Evolutionary conservation across 257 asterid species (phyloP).

Genomic region (Anisodus tanguticus): DNA sequence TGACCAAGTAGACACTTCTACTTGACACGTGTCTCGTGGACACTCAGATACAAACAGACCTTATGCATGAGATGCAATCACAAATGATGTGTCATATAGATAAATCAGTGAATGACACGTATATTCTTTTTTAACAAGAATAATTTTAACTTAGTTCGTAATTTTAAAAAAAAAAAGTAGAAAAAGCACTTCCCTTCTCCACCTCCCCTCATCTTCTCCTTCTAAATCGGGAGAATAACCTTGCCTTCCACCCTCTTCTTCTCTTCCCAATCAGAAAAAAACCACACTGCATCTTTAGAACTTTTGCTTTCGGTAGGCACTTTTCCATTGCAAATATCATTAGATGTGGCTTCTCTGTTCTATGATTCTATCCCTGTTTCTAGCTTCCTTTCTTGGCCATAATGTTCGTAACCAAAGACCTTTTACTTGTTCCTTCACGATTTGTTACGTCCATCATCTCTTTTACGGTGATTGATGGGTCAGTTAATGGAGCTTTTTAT

Average conservation of each 20-base stretch:
- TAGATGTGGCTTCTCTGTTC: background rate
- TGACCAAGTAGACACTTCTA: slow-evolving; percentile 1
- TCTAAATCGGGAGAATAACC: background rate
- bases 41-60: background rate
- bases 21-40: background rate
- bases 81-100: background rate
- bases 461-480: background rate
- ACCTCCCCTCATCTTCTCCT: background rate
- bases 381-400: background rate
- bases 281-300: background rate
- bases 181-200: background rate
- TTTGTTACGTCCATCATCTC: background rate
- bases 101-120: background rate
- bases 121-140: background rate
- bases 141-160: background rate
- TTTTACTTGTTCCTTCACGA: slow-evolving; percentile 1
- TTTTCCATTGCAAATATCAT: background rate
- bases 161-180: background rate
- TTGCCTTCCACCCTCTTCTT: background rate
- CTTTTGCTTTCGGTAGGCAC: background rate
- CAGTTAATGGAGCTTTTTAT: background rate
- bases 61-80: slow-evolving; percentile 1
- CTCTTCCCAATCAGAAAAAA: background rate
- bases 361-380: background rate
- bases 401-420: background rate